phyloP scores from a whole-genome alignment of 495 filamentous ascomycete genomes.

The Penicillium daleae region DNA sequence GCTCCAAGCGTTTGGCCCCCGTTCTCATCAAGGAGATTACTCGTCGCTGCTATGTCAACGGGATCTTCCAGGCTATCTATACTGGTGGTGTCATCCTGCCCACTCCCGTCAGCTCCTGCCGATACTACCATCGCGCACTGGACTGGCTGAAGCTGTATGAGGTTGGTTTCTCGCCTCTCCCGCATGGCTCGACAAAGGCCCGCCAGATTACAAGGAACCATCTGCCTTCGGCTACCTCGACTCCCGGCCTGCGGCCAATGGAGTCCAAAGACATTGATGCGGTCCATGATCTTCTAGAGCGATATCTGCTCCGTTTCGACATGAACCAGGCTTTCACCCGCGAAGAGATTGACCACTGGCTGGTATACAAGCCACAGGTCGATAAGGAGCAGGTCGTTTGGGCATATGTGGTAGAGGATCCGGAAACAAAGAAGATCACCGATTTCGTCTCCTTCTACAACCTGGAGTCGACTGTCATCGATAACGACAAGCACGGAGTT shows the following conservation, averaged over 20 bases:
- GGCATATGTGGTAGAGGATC: slow-evolving; percentile 87
- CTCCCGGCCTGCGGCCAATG: slow-evolving; percentile 77
- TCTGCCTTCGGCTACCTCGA: slow-evolving; percentile 71
- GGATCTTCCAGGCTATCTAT: slow-evolving; percentile 92
- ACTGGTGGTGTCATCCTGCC: slow-evolving; percentile 90
- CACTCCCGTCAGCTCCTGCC: slow-evolving; percentile 85
- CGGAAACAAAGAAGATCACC: slow-evolving; percentile 76
- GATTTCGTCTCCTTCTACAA: slow-evolving; percentile 97
- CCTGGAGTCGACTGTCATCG: slow-evolving; percentile 90
- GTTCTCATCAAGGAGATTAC: slow-evolving; percentile 98
- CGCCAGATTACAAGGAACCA: slow-evolving; percentile 80
- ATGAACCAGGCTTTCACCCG: slow-evolving; percentile 79
- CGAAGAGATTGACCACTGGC: slow-evolving; percentile 86
- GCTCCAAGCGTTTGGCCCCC: slow-evolving; percentile 86
- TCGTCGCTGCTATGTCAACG: slow-evolving; percentile 78
- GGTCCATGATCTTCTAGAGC: slow-evolving; percentile 72
- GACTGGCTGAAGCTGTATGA: slow-evolving; percentile 96
- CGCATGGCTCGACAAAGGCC: slow-evolving; percentile 75
- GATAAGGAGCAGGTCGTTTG: slow-evolving; percentile 81
- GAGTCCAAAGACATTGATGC: slow-evolving; percentile 77
- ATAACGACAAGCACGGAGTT: slow-evolving; percentile 70
- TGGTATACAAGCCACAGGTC: slow-evolving; percentile 64
- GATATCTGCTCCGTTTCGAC: slow-evolving; percentile 79
- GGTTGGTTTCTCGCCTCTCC: slow-evolving; percentile 85
- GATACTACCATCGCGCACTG: slow-evolving; percentile 90